phyloP scores from a whole-genome alignment of 129 eudicot genomes.

The Saussurea involucrata region DNA sequence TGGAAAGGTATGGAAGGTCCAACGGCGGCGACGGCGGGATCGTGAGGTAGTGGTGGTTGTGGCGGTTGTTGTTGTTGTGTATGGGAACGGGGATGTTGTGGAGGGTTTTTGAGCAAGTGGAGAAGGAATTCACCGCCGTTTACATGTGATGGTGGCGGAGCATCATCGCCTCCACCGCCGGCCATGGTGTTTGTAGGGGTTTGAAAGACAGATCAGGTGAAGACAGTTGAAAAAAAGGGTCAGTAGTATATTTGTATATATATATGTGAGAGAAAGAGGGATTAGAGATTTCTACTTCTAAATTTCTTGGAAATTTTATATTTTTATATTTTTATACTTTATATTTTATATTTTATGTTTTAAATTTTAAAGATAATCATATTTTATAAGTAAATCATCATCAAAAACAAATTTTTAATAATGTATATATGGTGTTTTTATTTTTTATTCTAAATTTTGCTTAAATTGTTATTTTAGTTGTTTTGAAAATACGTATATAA shows the following conservation, averaged over 20 bases:
- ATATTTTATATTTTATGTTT: too few relatives aligned
- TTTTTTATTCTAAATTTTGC: too few relatives aligned
- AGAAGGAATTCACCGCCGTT: slow-evolving; percentile 85
- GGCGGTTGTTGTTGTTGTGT: slow-evolving; percentile 15
- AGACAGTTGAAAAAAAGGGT: not conserved
- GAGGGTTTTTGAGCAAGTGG: slow-evolving; percentile 59
- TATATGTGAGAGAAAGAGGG: not conserved
- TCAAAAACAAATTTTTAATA: too few relatives aligned
- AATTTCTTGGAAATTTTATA: not conserved
- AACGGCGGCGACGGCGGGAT: slow-evolving; percentile 88
- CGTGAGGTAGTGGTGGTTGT: slow-evolving; percentile 37
- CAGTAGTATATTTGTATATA: not conserved
- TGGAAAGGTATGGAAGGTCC: slow-evolving; percentile 48
- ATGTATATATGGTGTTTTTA: too few relatives aligned
- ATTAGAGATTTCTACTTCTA: not conserved
- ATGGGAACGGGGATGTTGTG: slow-evolving; percentile 35
- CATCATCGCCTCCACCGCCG: slow-evolving; percentile 60
- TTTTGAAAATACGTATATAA: too few relatives aligned
- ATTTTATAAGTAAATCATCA: too few relatives aligned
- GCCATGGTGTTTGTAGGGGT: slow-evolving; percentile 34
- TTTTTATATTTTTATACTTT: not conserved
- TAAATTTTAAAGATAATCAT: too few relatives aligned
- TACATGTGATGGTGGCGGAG: slow-evolving; percentile 26
- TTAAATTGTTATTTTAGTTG: too few relatives aligned
- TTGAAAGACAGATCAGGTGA: not conserved